Percentiles rank a stretch among this genome's conserved stretches.
These are phyloP conservation scores for Tilletia setariae DNA, from an alignment of 1,284 basidiomycete genomes.

Conservation along the genomic window DNA sequence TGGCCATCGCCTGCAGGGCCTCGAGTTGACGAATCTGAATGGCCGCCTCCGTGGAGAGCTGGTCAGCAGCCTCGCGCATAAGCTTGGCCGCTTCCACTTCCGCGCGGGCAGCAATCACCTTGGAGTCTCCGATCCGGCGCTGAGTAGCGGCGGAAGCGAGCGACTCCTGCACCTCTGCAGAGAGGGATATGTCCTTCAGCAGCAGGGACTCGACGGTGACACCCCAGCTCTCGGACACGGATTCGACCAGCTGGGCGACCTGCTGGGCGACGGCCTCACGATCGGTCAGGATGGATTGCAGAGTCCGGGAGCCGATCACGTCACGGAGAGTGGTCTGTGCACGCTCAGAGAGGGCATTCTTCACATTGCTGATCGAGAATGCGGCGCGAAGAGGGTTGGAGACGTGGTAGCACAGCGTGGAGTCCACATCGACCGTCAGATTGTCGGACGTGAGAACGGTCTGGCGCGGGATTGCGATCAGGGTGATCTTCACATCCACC, in stretches of 20 bases:
- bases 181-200: conserved; percentile 80
- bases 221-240: conserved; percentile 70
- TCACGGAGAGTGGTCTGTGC: conserved; percentile 93
- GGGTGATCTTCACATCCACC: conserved; percentile 89
- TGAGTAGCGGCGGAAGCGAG: conserved; percentile 86
- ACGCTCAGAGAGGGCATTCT: conserved; percentile 80
- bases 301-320: conserved; percentile 77
- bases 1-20: conserved; percentile 71
- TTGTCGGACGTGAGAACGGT: conserved; percentile 69
- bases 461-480: conserved; percentile 79
- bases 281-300: conserved; percentile 65
- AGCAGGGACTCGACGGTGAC: conserved; percentile 91
- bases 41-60: conserved; percentile 72
- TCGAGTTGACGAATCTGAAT: conserved; percentile 97
- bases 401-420: conserved; percentile 80
- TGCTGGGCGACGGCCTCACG: conserved; percentile 93
- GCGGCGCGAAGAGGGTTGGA: conserved; percentile 65
- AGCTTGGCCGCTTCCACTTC: conserved; percentile 91
- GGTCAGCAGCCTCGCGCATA: conserved; percentile 82
- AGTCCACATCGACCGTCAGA: conserved; percentile 80
- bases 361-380: conserved; percentile 82
- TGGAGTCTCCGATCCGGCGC: conserved; percentile 90
- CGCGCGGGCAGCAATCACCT: conserved; percentile 91
- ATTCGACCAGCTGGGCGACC: conserved; percentile 81
- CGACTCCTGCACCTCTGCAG: conserved; percentile 81